Base-by-base conservation (phyloP, 2,329 filamentous ascomycete species). In the Penicillium sp. region DNA sequence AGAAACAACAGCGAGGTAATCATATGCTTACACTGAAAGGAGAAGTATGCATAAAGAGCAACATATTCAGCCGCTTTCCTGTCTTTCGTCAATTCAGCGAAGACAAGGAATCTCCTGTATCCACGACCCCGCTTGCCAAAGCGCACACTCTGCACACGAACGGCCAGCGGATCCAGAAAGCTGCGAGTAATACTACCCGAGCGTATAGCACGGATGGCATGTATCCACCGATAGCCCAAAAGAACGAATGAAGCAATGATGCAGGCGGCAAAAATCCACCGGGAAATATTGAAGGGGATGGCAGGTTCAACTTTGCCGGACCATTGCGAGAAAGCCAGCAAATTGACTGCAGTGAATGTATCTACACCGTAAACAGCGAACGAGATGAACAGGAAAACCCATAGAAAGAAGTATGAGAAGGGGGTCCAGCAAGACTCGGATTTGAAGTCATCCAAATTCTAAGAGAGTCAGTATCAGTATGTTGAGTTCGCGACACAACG, bases 201-300 rank as follows among this genome's bases (percentile, higher is more conserved):
- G 63, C 81, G 86, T 71, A 97, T 95, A 47, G 95, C 90, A 42
- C 87, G 85, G 57, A 88, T 76, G 26, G 93, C 91, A 50, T 89
- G 84, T 44, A 95, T 69, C 77, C 90, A 91, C 73, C 96, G 89
- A 66, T 88, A 94, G 14, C 77, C 79, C 27, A 95, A 81, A 61
- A 97, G 89, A 60, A 91, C 77, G 71, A 93, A 92, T 9, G 92
- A 97, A 34, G 94, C 80, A 60, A 97, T 88, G 69, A 99, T 97
- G 71, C 92, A 96, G 52, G 85, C 84, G 27, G 90, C 88, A 71
- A 97, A 99, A 70, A 99, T 92, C 91, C 92, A 97, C 76, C 94
- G 95, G 11, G 91, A 89, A 50, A 93, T 83, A 45, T 84, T 77
- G 67, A 95, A 85, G 3, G 86, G 83, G 61, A 97, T 88, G 38